phyloP scores from a whole-genome alignment of 2,329 filamentous ascomycete genomes.

The Epichloe glyceriae region DNA sequence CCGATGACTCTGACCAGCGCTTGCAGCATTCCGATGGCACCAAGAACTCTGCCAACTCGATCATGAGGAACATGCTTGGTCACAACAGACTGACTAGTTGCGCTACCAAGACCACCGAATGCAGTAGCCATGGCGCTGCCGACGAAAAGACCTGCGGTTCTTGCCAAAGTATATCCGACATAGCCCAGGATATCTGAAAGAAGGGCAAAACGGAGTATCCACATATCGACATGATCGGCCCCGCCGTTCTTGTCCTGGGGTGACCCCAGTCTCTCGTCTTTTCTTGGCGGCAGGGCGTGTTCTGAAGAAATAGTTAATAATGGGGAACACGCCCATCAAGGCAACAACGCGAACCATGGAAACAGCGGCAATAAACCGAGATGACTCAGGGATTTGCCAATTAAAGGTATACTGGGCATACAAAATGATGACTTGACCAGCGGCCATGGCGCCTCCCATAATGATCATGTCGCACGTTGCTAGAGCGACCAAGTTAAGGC shows the following conservation, averaged over 20 bases:
- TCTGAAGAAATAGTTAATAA: slow-evolving; percentile 65
- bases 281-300: slow-evolving; percentile 32
- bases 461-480: slow-evolving; percentile 71
- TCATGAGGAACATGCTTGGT: slow-evolving; percentile 86
- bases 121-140: slow-evolving; percentile 59
- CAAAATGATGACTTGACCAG: slow-evolving; percentile 67
- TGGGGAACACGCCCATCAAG: slow-evolving; percentile 62
- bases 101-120: slow-evolving; percentile 72
- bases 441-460: slow-evolving; percentile 70
- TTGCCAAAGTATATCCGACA: slow-evolving; percentile 58
- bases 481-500: slow-evolving; percentile 71
- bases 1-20: slow-evolving; percentile 66
- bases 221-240: slow-evolving; percentile 65
- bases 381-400: slow-evolving; percentile 73
- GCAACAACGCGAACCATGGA: slow-evolving; percentile 64
- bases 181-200: slow-evolving; percentile 66
- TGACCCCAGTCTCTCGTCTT: slow-evolving; percentile 23
- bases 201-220: slow-evolving; percentile 61
- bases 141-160: slow-evolving; percentile 51
- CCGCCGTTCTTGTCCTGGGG: slow-evolving; percentile 45
- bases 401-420: slow-evolving; percentile 71
- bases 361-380: slow-evolving; percentile 66
- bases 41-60: slow-evolving; percentile 73
- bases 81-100: slow-evolving; percentile 69
- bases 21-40: slow-evolving; percentile 76